These are phyloP conservation scores for Irpex sp. DNA, from an alignment of 1,284 basidiomycete genomes.

Conservation along the genomic window DNA sequence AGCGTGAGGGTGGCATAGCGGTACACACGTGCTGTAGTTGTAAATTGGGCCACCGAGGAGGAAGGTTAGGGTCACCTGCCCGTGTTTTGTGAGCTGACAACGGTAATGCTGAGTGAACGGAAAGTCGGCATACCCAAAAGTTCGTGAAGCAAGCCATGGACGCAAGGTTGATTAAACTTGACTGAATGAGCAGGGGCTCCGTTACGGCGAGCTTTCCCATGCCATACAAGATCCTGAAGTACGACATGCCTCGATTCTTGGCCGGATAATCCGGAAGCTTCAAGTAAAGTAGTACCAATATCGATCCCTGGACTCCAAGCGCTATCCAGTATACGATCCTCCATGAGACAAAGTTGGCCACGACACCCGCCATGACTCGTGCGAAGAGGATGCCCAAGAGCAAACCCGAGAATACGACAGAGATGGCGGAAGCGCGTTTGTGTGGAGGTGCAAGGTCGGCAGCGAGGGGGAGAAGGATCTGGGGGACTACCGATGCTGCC, in stretches of 20 bases:
- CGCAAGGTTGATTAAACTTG: slow-evolving; percentile 36
- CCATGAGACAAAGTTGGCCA: slow-evolving; percentile 44
- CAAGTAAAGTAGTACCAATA: slow-evolving; percentile 36
- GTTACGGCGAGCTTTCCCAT: slow-evolving; percentile 46
- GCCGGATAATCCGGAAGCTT: slow-evolving; percentile 50
- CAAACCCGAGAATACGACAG: slow-evolving; percentile 47
- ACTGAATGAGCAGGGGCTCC: slow-evolving; percentile 49
- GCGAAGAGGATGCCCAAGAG: slow-evolving; percentile 48
- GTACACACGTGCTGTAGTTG: slow-evolving; percentile 31
- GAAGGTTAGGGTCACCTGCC: slow-evolving; percentile 38
- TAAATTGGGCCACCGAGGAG: slow-evolving; percentile 43
- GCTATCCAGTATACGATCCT: slow-evolving; percentile 45
- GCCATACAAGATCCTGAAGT: slow-evolving; percentile 40
- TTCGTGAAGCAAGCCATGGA: slow-evolving; percentile 36
- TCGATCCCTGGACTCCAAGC: slow-evolving; percentile 35
- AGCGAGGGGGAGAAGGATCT: slow-evolving; percentile 48
- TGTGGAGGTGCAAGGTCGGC: slow-evolving; percentile 50
- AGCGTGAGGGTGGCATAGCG: too few species aligned
- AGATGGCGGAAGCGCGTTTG: slow-evolving; percentile 43
- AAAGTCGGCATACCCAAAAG: slow-evolving; percentile 35
- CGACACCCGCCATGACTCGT: slow-evolving; percentile 43
- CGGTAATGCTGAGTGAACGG: neutral
- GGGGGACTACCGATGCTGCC: slow-evolving; percentile 38
- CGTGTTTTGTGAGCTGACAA: too few species aligned
- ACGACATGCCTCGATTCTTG: slow-evolving; percentile 38